A percentile compares a stretch with the other conserved stretches of the same genome.
These are phyloP conservation scores for Cercospora sp. DNA, from an alignment of 2,329 filamentous ascomycete species.

Conservation along the genomic window DNA sequence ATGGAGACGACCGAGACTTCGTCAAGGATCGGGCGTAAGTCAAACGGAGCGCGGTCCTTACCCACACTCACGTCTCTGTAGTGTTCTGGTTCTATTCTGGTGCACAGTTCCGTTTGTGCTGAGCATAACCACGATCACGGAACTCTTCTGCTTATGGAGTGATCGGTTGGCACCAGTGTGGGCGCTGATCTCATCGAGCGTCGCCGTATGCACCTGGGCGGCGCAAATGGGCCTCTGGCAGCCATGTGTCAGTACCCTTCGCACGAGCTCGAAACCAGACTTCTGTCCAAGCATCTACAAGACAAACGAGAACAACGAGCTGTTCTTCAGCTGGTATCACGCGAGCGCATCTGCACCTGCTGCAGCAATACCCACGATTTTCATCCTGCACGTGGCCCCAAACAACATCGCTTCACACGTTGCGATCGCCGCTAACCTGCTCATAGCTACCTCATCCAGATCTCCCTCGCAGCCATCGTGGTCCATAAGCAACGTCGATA, in stretches of 20 bases:
- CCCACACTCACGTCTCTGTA: not conserved
- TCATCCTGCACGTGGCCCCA: constrained; percentile 18
- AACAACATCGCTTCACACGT: not conserved
- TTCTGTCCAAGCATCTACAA: constrained; percentile 20
- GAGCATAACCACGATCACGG: constrained; percentile 10
- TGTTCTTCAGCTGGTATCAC: constrained; percentile 17
- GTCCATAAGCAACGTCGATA: constrained; percentile 13
- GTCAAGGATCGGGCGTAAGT: constrained; percentile 20
- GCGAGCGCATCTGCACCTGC: constrained; percentile 15
- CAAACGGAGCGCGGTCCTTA: not conserved
- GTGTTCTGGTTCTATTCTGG: constrained; percentile 23
- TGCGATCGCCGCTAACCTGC: not conserved
- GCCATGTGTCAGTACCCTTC: constrained; percentile 4
- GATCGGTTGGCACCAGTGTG: constrained; percentile 17
- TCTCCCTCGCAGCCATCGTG: constrained; percentile 7
- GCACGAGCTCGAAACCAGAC: not conserved
- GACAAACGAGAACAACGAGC: constrained; percentile 2
- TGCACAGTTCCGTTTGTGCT: constrained; percentile 21
- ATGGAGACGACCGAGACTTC: not conserved
- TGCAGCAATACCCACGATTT: constrained; percentile 18
- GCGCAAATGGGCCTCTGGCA: constrained; percentile 21
- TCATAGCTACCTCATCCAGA: constrained; percentile 9
- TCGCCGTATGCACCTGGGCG: constrained; percentile 15
- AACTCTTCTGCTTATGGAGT: constrained; percentile 17
- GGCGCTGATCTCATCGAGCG: constrained; percentile 18